Base-by-base conservation (phyloP, 176 grass and related monocot genomes). In the Oryza coarctata region DNA sequence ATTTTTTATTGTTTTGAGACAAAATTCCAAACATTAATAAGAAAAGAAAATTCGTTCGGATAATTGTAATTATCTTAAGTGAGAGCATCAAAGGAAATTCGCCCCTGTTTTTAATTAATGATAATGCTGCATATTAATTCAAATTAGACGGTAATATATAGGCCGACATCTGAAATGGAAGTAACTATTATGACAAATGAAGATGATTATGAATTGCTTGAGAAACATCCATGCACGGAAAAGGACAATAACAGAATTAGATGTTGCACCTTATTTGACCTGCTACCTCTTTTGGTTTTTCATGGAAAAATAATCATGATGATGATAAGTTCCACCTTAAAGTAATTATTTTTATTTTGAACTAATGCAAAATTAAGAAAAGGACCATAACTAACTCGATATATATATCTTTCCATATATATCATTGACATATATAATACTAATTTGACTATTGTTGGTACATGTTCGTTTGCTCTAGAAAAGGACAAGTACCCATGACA, bases 331-430 rank as follows among this genome's bases (percentile, higher is more conserved):
- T 68, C 70, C 62, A 68, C 45, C 45, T 44, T 12, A 33, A 75
- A 68, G 20, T 31, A 22, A 60, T 32, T 44, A 20, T 57, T 9
- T 66, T 50, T 86, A 30, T 20, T 67, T n/a, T 75, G 50, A 52
- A 60, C 28, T 18, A 79, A 10, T 68, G 18, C 27, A 58, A 58
- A 17, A 61, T 60, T 55, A 55, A 60, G 45, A 68, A 75, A 81
- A 68, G 26, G 77, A 86, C 45, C 45, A 61, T 81, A 75, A 81
- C 70, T n/a, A 41, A 75, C 70, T 60, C 68, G 85, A 61, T 75
- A 75, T 74, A 43, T 68, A 60, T 55, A 55, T 20, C 40, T 58
- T 32, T 17, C 15, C 69, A 47, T 33, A 68, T 44, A 47, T 33
- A 68, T 44, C 63, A 68, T 18, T 44, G 50, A 25, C 38, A 39